Evolutionary conservation across 176 grass and related monocot genomes (phyloP).

Genomic region (Musa beccarii): DNA sequence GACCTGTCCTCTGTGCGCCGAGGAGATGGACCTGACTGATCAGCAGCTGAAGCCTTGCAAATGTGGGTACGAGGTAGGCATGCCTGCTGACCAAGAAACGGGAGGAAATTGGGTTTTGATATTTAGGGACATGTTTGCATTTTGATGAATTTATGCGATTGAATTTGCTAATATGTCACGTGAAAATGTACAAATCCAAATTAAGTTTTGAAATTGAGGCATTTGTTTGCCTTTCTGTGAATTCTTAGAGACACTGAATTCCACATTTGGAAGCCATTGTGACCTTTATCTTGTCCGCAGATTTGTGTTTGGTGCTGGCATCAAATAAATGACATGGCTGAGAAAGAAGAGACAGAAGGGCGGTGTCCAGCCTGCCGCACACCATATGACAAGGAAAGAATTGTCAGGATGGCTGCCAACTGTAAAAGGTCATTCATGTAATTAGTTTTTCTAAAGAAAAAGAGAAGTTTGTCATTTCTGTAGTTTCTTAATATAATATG

Average conservation of each 20-base stretch:
- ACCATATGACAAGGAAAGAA: constrained; percentile 86
- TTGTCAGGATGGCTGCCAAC: constrained; percentile 80
- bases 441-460: neutral
- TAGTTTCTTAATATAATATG: neutral
- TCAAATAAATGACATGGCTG: constrained; percentile 94
- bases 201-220: neutral
- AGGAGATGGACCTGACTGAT: constrained; percentile 98
- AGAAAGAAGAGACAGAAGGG: constrained; percentile 88
- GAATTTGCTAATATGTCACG: neutral
- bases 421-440: constrained; percentile 42
- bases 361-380: constrained; percentile 84
- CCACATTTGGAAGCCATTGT: neutral
- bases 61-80: constrained; percentile 77
- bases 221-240: neutral
- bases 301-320: constrained; percentile 99
- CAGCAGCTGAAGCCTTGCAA: constrained; percentile 95
- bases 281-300: constrained; percentile 21
- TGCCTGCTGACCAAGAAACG: neutral
- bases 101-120: constrained; percentile 1
- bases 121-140: neutral
- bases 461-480: neutral
- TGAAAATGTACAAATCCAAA: neutral
- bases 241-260: neutral
- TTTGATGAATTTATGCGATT: neutral
- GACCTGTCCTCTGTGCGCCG: constrained; percentile 88